A percentile compares a stretch with the other conserved stretches of the same genome.
Conservation (phyloP, 2,329 filamentous ascomycete genomes). For the Diplodia scrobiculata region DNA sequence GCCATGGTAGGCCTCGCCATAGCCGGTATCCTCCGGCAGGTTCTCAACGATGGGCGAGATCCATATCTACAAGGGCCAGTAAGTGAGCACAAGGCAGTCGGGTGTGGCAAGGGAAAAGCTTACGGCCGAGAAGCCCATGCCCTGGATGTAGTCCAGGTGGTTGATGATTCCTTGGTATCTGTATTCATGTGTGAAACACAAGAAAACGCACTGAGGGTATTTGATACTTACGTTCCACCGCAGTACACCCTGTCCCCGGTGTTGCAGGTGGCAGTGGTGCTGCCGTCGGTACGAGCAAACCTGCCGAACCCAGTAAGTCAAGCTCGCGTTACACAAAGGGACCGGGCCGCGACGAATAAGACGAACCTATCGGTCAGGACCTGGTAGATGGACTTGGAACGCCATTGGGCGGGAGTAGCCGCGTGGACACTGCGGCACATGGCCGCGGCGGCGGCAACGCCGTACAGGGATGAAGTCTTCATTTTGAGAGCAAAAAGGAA, state of each 20-base stretch:
- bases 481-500: background rate
- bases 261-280: conserved; percentile 45
- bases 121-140: conserved; percentile 62
- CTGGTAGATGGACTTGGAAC: conserved; percentile 48
- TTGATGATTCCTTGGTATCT: conserved; percentile 59
- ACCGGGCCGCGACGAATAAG: background rate
- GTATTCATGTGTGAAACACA: background rate
- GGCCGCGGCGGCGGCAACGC: conserved; percentile 16
- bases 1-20: conserved; percentile 53
- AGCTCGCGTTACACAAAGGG: background rate
- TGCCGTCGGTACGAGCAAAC: conserved; percentile 46
- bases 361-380: conserved; percentile 46
- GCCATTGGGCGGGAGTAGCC: conserved; percentile 44
- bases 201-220: background rate
- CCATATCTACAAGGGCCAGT: conserved; percentile 43
- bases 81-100: background rate
- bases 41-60: conserved; percentile 53
- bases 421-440: conserved; percentile 29
- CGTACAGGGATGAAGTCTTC: conserved; percentile 20
- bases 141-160: conserved; percentile 64
- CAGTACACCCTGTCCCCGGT: conserved; percentile 33
- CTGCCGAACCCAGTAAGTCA: conserved; percentile 30
- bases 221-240: conserved; percentile 11
- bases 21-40: conserved; percentile 45
- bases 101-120: conserved; percentile 34